Evolutionary conservation across 2,329 filamentous ascomycete species (phyloP), one percentile per base, ranked within the genome.

Genomic region (Fusarium pseudonygamai): DNA sequence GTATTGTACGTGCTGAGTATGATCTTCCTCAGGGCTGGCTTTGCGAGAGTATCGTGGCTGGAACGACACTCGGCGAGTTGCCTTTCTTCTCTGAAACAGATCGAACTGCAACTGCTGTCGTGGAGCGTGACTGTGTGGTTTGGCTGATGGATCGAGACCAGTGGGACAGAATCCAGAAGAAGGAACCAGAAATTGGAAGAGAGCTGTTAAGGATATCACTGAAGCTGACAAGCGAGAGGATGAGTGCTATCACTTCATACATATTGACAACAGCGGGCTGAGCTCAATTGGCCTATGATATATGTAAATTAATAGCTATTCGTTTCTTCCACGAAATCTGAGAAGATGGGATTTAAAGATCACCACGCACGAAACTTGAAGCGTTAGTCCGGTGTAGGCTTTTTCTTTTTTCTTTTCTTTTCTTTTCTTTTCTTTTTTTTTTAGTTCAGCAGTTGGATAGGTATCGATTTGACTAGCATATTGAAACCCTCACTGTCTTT

Each of bases 81-180:
- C 96, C 96, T 0, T 99, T 99, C 84, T 99, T 99, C 83, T 94
- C 92, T 6, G 93, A 97, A 78, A 98, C 96, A 4, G 87, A 90
- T 59, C 89, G 96, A 24, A 98, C 95, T 8, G 95, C 95, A 4
- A 97, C 93, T 0, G 95, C 97, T 16, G 87, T 91, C 47, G 94
- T 94, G 4, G 95, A 98, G 80, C 88, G 91, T 60, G 92, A 96
- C 75, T 93, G 92, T 70, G 90, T 96, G 2, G 90, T 92, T 11
- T 99, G 96, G 96, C 83, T 92, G 70, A 88, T 99, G 84, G 92
- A 92, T 65, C 84, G 85, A 18, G 88, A 91, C 50, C 87, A 87
- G 59, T 99, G 95, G 93, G 85, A 86, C 60, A 87, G 85, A 77
- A 80, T 98, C 71, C 93, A 97, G 81, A 85, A 85, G 67, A 86